Evolutionary conservation across 2,329 filamentous ascomycete genomes (phyloP).

Genomic region (Aureobasidium subglaciale): DNA sequence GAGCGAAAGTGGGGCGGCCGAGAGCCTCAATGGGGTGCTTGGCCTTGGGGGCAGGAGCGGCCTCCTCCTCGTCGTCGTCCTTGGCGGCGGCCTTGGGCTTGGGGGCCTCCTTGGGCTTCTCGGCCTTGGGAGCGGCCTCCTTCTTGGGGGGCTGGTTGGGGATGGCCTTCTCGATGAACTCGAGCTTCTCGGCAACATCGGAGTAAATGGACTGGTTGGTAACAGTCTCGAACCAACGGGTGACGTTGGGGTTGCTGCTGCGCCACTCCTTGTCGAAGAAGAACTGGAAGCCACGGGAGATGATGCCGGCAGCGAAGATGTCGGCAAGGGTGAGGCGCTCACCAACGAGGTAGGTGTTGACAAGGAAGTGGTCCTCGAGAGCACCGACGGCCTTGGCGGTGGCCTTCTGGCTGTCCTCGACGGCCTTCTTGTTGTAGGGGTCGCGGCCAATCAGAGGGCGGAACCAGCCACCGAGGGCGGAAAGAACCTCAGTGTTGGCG

Average conservation of each 20-base stretch:
- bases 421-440: slow-evolving; percentile 96
- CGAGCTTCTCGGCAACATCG: slow-evolving; percentile 65
- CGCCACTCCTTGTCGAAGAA: slow-evolving; percentile 93
- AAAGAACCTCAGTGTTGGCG: slow-evolving; percentile 81
- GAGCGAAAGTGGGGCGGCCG: slow-evolving; percentile 67
- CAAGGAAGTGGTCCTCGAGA: slow-evolving; percentile 78
- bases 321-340: slow-evolving; percentile 97
- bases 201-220: slow-evolving; percentile 88
- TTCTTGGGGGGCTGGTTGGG: slow-evolving; percentile 70
- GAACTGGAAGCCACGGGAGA: slow-evolving; percentile 83
- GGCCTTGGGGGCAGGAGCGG: slow-evolving; percentile 66
- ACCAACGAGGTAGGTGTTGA: slow-evolving; percentile 95
- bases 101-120: slow-evolving; percentile 50
- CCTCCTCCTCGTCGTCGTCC: slow-evolving; percentile 56
- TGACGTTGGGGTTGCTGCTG: slow-evolving; percentile 70
- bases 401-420: slow-evolving; percentile 70
- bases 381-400: slow-evolving; percentile 61
- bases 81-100: slow-evolving; percentile 48
- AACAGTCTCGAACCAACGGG: slow-evolving; percentile 93
- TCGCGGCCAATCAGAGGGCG: slow-evolving; percentile 72
- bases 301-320: slow-evolving; percentile 71
- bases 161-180: slow-evolving; percentile 73
- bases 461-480: slow-evolving; percentile 71
- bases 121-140: slow-evolving; percentile 50
- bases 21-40: slow-evolving; percentile 94